Evolutionary conservation across 352 stramenopile species (phyloP).

Genomic region (Pythium scleroteichum): DNA sequence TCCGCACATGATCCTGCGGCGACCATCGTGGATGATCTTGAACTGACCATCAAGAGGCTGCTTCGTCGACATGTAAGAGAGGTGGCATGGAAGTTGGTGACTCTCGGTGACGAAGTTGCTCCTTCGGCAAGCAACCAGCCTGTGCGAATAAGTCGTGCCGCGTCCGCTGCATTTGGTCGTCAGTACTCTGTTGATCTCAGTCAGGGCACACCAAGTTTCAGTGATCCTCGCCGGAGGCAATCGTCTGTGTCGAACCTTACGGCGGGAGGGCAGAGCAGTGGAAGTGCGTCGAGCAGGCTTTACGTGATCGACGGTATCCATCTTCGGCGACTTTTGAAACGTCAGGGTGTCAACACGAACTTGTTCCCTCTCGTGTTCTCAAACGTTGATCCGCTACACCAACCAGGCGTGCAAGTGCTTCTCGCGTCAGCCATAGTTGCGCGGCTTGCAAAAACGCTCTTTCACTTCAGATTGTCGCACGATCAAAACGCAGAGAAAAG

Average conservation of each 20-base stretch:
- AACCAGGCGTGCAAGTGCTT: slow-evolving; percentile 56
- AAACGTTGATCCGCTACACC: slow-evolving; percentile 35
- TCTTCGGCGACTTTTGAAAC: slow-evolving; percentile 55
- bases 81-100: slow-evolving; percentile 59
- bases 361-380: slow-evolving; percentile 74
- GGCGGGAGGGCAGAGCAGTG: background rate
- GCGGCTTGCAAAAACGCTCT: slow-evolving; percentile 73
- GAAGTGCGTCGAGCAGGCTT: slow-evolving; percentile 35
- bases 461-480: slow-evolving; percentile 61
- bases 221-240: slow-evolving; percentile 14
- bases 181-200: slow-evolving; percentile 3
- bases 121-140: background rate
- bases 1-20: slow-evolving; percentile 26
- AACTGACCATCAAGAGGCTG: slow-evolving; percentile 53
- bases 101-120: slow-evolving; percentile 49
- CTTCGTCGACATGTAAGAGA: slow-evolving; percentile 56
- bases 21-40: slow-evolving; percentile 41
- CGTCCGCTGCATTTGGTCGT: background rate
- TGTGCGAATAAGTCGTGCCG: background rate
- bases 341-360: slow-evolving; percentile 64
- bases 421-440: slow-evolving; percentile 72
- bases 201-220: background rate
- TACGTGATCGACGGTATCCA: slow-evolving; percentile 75
- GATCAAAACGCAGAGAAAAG: slow-evolving; percentile 43
- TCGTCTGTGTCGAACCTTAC: slow-evolving; percentile 42